Evolutionary conservation across 306 rosid genomes (phyloP), one percentile per base, ranked within the genome.

Genomic region (Sicyos baderoa): DNA sequence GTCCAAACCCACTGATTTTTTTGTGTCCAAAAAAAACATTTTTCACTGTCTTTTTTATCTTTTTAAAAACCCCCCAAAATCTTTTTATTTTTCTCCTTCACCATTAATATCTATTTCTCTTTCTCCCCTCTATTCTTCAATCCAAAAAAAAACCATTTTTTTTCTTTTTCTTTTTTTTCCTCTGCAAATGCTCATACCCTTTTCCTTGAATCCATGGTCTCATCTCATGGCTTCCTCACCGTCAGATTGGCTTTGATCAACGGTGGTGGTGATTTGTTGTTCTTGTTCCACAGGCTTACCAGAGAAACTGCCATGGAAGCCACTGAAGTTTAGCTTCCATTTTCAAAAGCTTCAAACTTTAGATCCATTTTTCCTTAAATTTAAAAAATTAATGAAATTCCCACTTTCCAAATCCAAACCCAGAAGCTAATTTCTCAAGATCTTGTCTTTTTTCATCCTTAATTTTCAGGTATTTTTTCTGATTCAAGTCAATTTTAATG

Each of bases 191-290:
- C 40, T 13, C 27, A 54, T 22, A 54, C 27, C 58, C 14, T 56
- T 21, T 55, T 56, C 9, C 16, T 56, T 25, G 37, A 56, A 56
- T 23, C 25, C 40, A 56, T 79, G 76, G 18, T 48, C 52, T 63
- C 25, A 68, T 87, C 86, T 76, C 87, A 79, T 82, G 90, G 71
- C 71, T 78, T 77, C 75, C 82, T 21, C 68, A 74, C 71, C 49
- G 35, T 10, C 77, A 44, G 71, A 80, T 76, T 71, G 74, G 76
- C 60, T 68, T 72, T 62, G 19, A 65, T 65, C 71, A 10, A 7
- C 51, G 65, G 65, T 59, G 65, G 45, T 15, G 21, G 29, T 54
- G 54, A 9, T 72, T 17, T 7, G 52, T 37, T 32, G 35, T 50
- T 62, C 71, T 65, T 45, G 23, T 65, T 45, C 21, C 6, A 65